Base-by-base conservation (phyloP, 768 basidiomycete genomes). In the Tylopilus sp. region DNA sequence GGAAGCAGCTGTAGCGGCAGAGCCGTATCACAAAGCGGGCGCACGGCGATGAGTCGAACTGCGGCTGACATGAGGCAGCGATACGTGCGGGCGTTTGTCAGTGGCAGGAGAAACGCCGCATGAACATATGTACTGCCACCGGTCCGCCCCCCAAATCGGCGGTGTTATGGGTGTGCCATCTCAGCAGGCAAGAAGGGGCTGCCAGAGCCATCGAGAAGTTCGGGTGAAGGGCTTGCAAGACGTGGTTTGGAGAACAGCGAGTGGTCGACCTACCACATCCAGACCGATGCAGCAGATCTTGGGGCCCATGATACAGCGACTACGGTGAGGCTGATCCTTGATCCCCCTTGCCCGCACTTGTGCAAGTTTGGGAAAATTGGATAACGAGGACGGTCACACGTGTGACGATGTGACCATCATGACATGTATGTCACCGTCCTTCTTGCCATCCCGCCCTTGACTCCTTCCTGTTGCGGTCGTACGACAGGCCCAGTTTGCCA, bases 61-160 rank as follows among this genome's bases (percentile, higher is more conserved):
- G 39, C 55, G 47, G 31, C 35, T 33, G 48, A 47, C 61, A 63
- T 47, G 65, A 59, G 65, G 62, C 55, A 52, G 56, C 46, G 50
- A 33, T 41, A 35, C 44, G 28, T 40, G 51, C 45, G 39, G n/a
- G 36, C 28, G 4, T 30, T 20, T 8, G 31, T 46, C 35, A 39
- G 36, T 43, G 44, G 45, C 56, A 45, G 56, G 13, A 51, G 55
- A 23, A 39, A 56, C 55, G 48, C 49, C 45, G 45, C 48, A 48
- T 57, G 49, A 60, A 51, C 55, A 60, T 39, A 20, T 22, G 20
- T 35, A 50, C 47, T 59, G 51, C 12, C 26, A 42, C 59, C 42
- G 59, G 28, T 22, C 36, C n/a, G 30, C n/a, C 22, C 25, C n/a
- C 30, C 35, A 21, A 43, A 53, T 53, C 57, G 61, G 61, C 49